These are phyloP conservation scores for Ceratobasidium theobromae DNA, from an alignment of 1,284 basidiomycete species.

Conservation along the genomic window DNA sequence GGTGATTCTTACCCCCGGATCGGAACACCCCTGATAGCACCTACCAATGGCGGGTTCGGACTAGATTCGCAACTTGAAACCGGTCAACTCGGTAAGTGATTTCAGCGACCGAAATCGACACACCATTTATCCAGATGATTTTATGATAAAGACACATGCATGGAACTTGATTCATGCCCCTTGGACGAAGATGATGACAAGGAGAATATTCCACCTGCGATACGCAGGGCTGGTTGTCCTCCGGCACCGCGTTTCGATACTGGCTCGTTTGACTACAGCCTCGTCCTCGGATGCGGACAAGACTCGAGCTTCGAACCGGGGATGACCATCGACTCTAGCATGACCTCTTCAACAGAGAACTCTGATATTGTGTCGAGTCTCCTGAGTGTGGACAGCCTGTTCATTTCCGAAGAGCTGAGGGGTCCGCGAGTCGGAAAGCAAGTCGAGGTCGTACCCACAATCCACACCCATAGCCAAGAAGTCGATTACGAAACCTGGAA, in stretches of 20 bases:
- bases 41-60: background rate
- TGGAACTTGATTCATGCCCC: background rate
- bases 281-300: background rate
- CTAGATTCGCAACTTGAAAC: background rate
- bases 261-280: background rate
- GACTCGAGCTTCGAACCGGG: background rate
- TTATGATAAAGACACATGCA: too few species aligned
- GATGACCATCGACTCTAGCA: background rate
- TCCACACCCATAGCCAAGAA: background rate
- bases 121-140: too few species aligned
- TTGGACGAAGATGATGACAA: background rate
- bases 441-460: background rate
- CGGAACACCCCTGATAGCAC: background rate
- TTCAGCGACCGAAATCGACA: too few species aligned
- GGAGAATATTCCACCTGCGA: background rate
- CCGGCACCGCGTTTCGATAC: slow-evolving; percentile 8
- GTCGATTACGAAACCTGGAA: background rate
- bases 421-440: background rate
- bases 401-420: background rate
- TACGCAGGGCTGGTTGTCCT: background rate
- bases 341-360: background rate
- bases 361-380: background rate
- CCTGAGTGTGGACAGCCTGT: background rate
- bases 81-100: background rate
- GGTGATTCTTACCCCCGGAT: background rate